Percentiles rank a stretch among this genome's conserved stretches.
Evolutionary conservation across 176 grass and related monocot species (phyloP).

Genomic region (Sorghum bicolor): Sorghum_bicolor_NCBIv3 NC_012876.2:6332001-6332500

Average conservation of each 20-base stretch:
- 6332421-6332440: slow-evolving; percentile 72
- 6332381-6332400: slow-evolving; percentile 83
- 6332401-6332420: slow-evolving; percentile 83
- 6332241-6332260: neutral
- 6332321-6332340: slow-evolving; percentile 60
- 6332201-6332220: too few species aligned
- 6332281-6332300: neutral
- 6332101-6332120: too few species aligned
- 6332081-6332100: too few species aligned
- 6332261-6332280: slow-evolving; percentile 17
- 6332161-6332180: too few species aligned
- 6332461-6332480: slow-evolving; percentile 28
- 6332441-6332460: slow-evolving; percentile 80
- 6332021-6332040: too few species aligned
- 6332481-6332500: slow-evolving; percentile 28
- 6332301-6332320: slow-evolving; percentile 13
- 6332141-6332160: too few species aligned
- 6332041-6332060: too few species aligned
- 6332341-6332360: slow-evolving; percentile 90
- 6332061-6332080: too few species aligned
- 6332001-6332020: too few species aligned
- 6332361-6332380: slow-evolving; percentile 81
- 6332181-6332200: too few species aligned
- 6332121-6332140: too few species aligned
- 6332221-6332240: neutral